Evolutionary conservation across 441 rosid genomes (phyloP).

Genomic region (Erodium texanum): DNA sequence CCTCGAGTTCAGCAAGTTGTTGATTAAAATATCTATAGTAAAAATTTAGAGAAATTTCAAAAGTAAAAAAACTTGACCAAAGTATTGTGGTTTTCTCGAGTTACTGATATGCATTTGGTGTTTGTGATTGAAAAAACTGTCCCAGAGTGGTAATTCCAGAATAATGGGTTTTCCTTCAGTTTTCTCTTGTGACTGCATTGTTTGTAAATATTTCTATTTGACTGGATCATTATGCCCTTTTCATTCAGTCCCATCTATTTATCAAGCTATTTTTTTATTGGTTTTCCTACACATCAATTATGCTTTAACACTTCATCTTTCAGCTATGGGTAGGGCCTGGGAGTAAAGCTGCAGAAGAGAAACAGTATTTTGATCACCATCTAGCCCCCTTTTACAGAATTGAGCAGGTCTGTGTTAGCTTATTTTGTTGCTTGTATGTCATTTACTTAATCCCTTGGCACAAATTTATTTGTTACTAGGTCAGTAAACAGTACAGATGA

Average conservation of each 20-base stretch:
- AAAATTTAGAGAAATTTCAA: not conserved
- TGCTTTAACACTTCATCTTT: slow-evolving; percentile 23
- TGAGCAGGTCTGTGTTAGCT: slow-evolving; percentile 58
- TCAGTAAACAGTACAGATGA: not conserved
- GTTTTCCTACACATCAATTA: not conserved
- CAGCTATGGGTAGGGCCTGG: slow-evolving; percentile 99
- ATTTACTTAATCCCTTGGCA: slow-evolving; percentile 10
- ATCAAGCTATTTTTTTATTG: not conserved
- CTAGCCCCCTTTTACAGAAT: slow-evolving; percentile 96
- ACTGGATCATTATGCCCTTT: not conserved
- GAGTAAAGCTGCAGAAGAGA: slow-evolving; percentile 90
- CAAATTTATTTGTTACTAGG: not conserved
- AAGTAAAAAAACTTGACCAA: not conserved
- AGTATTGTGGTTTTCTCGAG: not conserved
- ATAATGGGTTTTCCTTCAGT: not conserved
- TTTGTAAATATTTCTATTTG: not conserved
- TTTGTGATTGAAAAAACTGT: not conserved
- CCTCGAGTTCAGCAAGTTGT: not conserved
- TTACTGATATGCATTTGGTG: not conserved
- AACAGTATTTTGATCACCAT: slow-evolving; percentile 75
- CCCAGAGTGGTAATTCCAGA: not conserved
- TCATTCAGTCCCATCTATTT: not conserved
- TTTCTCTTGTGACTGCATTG: not conserved
- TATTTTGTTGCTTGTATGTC: slow-evolving; percentile 5
- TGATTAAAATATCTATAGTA: not conserved